Conservation (phyloP, 441 rosid species). For the Mallotus repandus region DNA sequence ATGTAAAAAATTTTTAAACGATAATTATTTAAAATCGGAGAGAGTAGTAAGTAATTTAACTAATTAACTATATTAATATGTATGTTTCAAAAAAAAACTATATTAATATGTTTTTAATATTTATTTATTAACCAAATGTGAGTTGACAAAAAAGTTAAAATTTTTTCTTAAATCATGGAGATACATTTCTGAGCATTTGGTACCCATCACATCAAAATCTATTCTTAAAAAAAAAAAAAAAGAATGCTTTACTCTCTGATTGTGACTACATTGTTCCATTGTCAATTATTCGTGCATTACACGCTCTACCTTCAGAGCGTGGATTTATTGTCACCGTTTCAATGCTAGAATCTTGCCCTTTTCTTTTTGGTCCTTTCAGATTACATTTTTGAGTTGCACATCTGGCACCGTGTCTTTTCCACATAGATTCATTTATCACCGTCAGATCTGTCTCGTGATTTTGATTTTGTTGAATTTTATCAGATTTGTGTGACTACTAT, state of each 20-base stretch:
- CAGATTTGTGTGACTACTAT: too few relatives aligned
- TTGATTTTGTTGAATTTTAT: neutral
- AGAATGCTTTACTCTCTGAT: constrained; percentile 2
- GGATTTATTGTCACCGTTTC: neutral
- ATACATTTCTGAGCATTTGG: neutral
- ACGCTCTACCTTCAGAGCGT: neutral
- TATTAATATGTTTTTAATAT: too few relatives aligned
- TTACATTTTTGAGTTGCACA: constrained; percentile 6
- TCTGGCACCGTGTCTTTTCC: neutral
- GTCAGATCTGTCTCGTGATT: neutral
- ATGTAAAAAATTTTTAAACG: too few relatives aligned
- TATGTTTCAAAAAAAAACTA: too few relatives aligned
- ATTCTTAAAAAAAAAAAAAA: constrained; percentile 1
- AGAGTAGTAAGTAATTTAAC: too few relatives aligned
- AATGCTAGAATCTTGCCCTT: constrained; percentile 15
- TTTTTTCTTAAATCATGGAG: neutral
- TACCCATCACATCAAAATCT: constrained; percentile 12
- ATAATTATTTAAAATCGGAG: too few relatives aligned
- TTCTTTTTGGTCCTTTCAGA: neutral
- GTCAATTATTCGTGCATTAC: neutral
- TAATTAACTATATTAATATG: too few relatives aligned
- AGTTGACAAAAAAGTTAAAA: too few relatives aligned
- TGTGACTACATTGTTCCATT: constrained; percentile 23
- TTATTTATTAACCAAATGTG: too few relatives aligned
- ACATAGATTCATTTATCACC: neutral